Conservation (phyloP, 192 early-diverging fungal species). For the Physocladia obscura region DNA sequence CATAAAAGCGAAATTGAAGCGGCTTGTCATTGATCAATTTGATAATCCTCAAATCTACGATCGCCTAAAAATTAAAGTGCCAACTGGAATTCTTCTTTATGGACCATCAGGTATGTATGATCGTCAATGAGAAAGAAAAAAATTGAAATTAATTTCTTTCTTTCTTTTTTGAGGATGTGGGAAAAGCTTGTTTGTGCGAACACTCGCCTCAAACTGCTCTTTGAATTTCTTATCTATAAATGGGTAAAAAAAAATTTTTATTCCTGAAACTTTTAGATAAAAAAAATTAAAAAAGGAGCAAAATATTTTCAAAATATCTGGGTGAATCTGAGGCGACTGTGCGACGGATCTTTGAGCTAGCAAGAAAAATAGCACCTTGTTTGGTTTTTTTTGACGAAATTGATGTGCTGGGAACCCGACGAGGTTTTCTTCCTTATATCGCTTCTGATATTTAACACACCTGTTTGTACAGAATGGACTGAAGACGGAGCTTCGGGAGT, state of each 20-base stretch:
- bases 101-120: slow-evolving; percentile 73
- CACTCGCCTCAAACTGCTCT: slow-evolving; percentile 69
- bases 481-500: slow-evolving; percentile 68
- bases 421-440: slow-evolving; percentile 49
- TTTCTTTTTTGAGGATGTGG: no score
- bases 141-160: no score
- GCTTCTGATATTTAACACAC: background rate
- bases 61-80: slow-evolving; percentile 43
- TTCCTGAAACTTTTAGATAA: slow-evolving; percentile 87
- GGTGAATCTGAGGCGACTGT: slow-evolving; percentile 87
- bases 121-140: background rate
- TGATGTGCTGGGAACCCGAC: slow-evolving; percentile 82
- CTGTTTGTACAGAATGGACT: slow-evolving; percentile 32
- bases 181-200: slow-evolving; percentile 81
- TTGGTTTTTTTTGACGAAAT: slow-evolving; percentile 94
- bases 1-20: slow-evolving; percentile 20
- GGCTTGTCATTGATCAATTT: background rate
- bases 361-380: slow-evolving; percentile 81
- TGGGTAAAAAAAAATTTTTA: no score
- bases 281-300: slow-evolving; percentile 74
- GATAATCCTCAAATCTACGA: background rate
- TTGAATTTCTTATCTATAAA: slow-evolving; percentile 86
- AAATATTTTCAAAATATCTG: slow-evolving; percentile 94
- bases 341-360: slow-evolving; percentile 80
- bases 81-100: slow-evolving; percentile 83